Evolutionary conservation across 2,329 filamentous ascomycete species (phyloP), one percentile per base, ranked within the genome.

Genomic region (Cordyceps javanica): DNA sequence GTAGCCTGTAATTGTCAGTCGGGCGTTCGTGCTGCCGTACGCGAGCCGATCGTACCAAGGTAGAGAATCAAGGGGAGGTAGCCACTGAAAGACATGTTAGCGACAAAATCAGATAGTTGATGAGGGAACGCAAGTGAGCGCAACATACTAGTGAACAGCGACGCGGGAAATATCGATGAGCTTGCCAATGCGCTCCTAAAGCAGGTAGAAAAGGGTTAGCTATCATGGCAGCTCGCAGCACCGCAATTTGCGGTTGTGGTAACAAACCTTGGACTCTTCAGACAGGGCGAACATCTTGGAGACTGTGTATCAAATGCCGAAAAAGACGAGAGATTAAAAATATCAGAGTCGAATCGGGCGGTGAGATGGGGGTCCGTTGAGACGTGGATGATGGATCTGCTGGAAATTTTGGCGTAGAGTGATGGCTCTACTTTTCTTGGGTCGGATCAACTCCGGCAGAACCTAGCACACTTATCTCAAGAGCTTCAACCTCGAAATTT

Each of bases 41-140:
- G 58, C 45, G 21, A 50, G 34, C 58, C 28, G 49, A 55, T 38
- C 72, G 68, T 86, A 94, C 90, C 94, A 68, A 99, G 88, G 75
- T 97, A 99, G 74, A 99, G 83, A 72, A 99, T 95, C 74, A 99
- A 76, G 67, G 94, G 94, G 59, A 99, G 85, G 76, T 97, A 99
- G 73, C 94, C 94, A 81, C 91, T 95, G 5, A 67, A 54, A 57
- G 55, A 45, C 54, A 55, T 51, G 69, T 81, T 64, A 80, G 74
- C 62, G 60, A 52, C 9, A 5, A 52, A 19, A 11, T 19, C 46
- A 21, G 9, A 14, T n/a, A n/a, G n/a, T n/a, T n/a, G 16, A 38
- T 34, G 53, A 4, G n/a, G 2, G 25, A 8, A 10, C 5, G 16
- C 13, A 39, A 0, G 19, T 9, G 16, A 42, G 53, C 10, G 21